A percentile compares a stretch with the other conserved stretches of the same genome.
Evolutionary conservation across 352 stramenopile genomes (phyloP).

Genomic region (Globisporangium megalacanthum): DNA sequence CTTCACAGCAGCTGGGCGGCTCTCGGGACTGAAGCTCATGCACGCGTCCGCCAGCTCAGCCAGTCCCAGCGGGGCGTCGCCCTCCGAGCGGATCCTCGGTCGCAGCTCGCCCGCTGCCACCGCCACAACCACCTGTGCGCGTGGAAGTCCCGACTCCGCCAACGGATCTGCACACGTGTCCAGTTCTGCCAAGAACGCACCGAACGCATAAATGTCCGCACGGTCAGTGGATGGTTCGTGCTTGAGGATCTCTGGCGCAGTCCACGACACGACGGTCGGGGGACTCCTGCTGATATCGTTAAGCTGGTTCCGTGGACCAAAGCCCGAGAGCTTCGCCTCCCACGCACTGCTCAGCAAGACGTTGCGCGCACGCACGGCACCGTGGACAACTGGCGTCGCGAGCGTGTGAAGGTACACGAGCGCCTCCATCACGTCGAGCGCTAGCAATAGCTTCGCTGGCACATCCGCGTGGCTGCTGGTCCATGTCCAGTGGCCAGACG

Average conservation of each 20-base stretch:
- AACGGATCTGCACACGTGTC: neutral
- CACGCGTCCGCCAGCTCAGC: neutral
- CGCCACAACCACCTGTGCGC: neutral
- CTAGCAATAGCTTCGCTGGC: constrained; percentile 20
- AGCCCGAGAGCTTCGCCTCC: constrained; percentile 15
- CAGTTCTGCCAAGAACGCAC: neutral
- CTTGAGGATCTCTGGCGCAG: constrained; percentile 25
- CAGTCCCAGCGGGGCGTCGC: neutral
- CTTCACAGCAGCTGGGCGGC: neutral
- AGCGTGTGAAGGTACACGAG: constrained; percentile 36
- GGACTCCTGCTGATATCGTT: constrained; percentile 1
- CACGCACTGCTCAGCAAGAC: constrained; percentile 15
- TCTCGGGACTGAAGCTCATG: neutral
- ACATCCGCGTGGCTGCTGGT: constrained; percentile 18
- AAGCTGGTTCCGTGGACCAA: constrained; percentile 4
- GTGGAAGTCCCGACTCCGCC: neutral
- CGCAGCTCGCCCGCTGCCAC: neutral
- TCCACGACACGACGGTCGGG: constrained; percentile 24
- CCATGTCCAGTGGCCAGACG: constrained; percentile 7
- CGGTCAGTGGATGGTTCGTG: constrained; percentile 15
- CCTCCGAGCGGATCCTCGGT: neutral
- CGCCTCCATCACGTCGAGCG: constrained; percentile 30
- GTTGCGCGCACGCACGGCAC: constrained; percentile 9
- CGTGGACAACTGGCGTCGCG: constrained; percentile 10
- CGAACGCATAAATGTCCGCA: constrained; percentile 28